Evolutionary conservation across 2,329 filamentous ascomycete genomes (phyloP), one percentile per base, ranked within the genome.

Genomic region (Triangularia setosa): DNA sequence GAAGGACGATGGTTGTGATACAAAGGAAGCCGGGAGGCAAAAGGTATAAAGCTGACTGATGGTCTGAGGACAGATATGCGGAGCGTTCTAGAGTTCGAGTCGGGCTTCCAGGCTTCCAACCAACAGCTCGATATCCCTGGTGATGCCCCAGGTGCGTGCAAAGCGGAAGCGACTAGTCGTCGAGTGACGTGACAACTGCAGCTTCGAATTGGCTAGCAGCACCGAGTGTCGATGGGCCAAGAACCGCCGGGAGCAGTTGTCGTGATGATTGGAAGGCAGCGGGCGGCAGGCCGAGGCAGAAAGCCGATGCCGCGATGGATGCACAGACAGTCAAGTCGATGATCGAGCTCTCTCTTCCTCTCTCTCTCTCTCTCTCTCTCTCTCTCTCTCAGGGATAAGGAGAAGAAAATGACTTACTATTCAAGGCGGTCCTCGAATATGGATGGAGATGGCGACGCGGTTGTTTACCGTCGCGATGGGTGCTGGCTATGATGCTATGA

Each of bases 1-100:
- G 18, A 18, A 6, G 21, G 4, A 28, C 14, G 44, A 30, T 33
- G 35, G 60, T 28, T 44, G 66, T 62, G 59, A 54, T 63, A 30
- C 44, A 64, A 60, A 67, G 54, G 61, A 54, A 56, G 62, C 25
- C 58, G 61, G 65, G 61, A 27, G 59, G 27, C 30, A 59, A 52
- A 28, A 59, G 21, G 63, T 67, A 64, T 58, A 44, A 35, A 53
- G 65, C 58, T 63, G 60, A 58, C 62, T 66, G 67, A 55, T 68
- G 63, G 63, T 65, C 64, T 69, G 68, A 71, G 69, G 69, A 70
- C 69, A 71, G 69, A 71, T 71, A 67, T 69, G 69, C 67, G 64
- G 62, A 61, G 64, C 63, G 63, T 60, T 40, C 56, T 24, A 33
- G 60, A 27, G 58, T 57, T 62, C 58, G 60, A 30, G 27, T 16